These are phyloP conservation scores for Hypocrella siamensis DNA, from an alignment of 2,329 filamentous ascomycete genomes.

Conservation along the genomic window DNA sequence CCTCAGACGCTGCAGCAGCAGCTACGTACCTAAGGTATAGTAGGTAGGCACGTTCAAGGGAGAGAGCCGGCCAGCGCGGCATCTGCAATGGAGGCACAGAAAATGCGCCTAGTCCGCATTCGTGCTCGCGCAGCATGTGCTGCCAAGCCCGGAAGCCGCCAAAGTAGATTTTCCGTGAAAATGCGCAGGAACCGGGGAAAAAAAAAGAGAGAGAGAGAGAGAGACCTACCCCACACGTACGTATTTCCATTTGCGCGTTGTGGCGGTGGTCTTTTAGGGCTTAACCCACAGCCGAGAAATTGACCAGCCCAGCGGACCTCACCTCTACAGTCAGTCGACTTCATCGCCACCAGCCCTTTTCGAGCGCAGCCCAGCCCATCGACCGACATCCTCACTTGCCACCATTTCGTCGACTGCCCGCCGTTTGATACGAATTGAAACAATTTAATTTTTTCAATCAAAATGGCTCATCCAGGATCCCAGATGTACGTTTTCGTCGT, in stretches of 20 bases:
- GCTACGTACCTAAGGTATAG: too few species aligned
- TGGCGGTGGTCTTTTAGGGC: constrained; percentile 11
- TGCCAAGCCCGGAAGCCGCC: constrained; percentile 7
- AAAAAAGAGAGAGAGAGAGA: constrained; percentile 1
- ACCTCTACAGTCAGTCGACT: constrained; percentile 1
- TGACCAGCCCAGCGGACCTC: constrained; percentile 3
- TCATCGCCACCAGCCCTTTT: too few species aligned
- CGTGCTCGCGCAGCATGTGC: too few species aligned
- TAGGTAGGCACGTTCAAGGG: too few species aligned
- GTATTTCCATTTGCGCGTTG: too few species aligned
- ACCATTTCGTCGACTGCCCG: constrained; percentile 9
- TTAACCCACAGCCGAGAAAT: constrained; percentile 13
- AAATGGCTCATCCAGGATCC: constrained; percentile 44
- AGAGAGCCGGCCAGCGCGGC: too few species aligned
- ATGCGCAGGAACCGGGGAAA: not conserved
- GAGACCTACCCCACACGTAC: not conserved
- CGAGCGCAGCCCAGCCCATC: too few species aligned
- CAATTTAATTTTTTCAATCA: constrained; percentile 22
- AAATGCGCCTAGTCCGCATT: too few species aligned
- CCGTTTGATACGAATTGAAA: constrained; percentile 10
- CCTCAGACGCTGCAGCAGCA: too few species aligned
- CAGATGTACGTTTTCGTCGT: constrained; percentile 37
- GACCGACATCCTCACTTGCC: too few species aligned
- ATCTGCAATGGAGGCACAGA: too few species aligned
- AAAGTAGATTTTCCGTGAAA: constrained; percentile 9